Conservation (phyloP, 108 stramenopile genomes). For the Aurantiochytrium sp. region DNA sequence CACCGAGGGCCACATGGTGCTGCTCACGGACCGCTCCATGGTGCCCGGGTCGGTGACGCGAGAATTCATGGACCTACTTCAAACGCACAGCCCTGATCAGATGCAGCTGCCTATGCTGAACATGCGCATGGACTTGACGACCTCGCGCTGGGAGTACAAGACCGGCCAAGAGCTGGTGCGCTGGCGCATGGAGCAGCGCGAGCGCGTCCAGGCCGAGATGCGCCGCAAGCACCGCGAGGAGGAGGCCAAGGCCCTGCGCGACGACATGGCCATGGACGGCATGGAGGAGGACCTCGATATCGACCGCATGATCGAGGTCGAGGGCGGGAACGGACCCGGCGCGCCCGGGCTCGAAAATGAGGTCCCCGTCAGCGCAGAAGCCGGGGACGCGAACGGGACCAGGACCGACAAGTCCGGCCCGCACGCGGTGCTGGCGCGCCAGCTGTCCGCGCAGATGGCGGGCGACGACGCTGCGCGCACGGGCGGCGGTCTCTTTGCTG, state of each 20-base stretch:
- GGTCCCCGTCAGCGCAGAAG: too few relatives aligned
- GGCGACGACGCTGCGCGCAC: constrained; percentile 10
- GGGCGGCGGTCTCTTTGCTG: neutral
- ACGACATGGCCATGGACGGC: constrained; percentile 27
- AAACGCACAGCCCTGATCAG: neutral
- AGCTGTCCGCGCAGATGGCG: neutral
- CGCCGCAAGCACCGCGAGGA: neutral
- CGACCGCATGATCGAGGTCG: neutral
- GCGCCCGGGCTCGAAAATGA: neutral
- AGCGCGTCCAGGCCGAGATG: neutral
- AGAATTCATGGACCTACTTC: neutral
- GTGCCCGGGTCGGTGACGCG: neutral
- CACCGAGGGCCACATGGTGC: constrained; percentile 15
- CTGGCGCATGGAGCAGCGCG: constrained; percentile 9
- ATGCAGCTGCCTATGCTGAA: neutral
- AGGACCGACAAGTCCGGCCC: too few relatives aligned
- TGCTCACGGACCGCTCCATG: constrained; percentile 4
- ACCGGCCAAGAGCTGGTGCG: constrained; percentile 10
- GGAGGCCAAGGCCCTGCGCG: constrained; percentile 6
- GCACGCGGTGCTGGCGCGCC: neutral
- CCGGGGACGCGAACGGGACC: too few relatives aligned
- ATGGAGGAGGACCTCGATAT: neutral
- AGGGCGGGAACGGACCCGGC: neutral
- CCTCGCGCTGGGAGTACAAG: neutral
- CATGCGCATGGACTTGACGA: neutral